Evolutionary conservation across 2,329 filamentous ascomycete species (phyloP), one percentile per base, ranked within the genome.

Genomic region (Shiraia sp.): DNA sequence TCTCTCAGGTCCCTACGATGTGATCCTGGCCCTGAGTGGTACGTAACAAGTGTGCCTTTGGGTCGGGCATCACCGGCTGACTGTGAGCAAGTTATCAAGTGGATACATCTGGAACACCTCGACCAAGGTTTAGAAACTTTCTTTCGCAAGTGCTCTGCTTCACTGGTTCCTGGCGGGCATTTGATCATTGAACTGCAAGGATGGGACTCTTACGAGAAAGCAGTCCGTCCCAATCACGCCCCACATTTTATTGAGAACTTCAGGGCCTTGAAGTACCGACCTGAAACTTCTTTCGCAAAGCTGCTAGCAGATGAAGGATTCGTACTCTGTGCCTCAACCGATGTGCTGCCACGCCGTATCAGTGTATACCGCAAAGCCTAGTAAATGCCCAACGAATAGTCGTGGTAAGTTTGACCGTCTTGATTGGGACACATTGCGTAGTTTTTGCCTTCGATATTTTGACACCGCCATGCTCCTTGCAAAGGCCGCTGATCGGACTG

Each of bases 51-150:
- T n/a, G n/a, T n/a, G n/a, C n/a, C n/a, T n/a, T n/a, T n/a, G n/a
- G n/a, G n/a, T n/a, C n/a, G n/a, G n/a, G n/a, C n/a, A n/a, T n/a
- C n/a, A n/a, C n/a, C n/a, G n/a, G 12, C 25, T 40, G 14, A 40
- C 12, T 8, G 23, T 17, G 12, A 5, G 9, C 38, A 64, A 40
- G 66, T 70, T 40, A 62, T 69, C 45, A 69, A 70, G 49, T 71
- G 66, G 66, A 65, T 70, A 32, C 68, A 69, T 42, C 56, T 69
- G 22, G 57, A 66, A 45, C 65, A 68, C 42, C 48, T 57, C n/a
- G 66, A 70, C 40, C 45, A 54, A 30, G 66, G 66, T 25, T 42
- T 70, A 45, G 27, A 50, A 23, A 38, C 22, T 6, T 69, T 70
- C 45, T 69, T 70, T 40, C 48, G 35, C 30, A 66, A 65, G 34